Conservation (phyloP, 1,284 basidiomycete genomes). For the Abortiporus biennis region DNA sequence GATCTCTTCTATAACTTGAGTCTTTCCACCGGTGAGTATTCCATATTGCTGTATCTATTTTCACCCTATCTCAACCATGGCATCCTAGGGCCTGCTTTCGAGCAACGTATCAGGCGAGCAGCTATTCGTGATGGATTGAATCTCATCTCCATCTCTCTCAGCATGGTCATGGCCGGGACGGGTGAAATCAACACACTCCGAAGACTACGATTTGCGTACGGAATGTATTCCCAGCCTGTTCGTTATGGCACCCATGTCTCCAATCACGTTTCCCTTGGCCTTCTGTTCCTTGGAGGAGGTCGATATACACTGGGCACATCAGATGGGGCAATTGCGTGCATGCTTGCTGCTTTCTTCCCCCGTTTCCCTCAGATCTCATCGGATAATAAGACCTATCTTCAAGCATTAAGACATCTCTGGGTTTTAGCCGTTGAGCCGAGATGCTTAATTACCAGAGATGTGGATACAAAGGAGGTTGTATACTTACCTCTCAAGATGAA, state of each 20-base stretch:
- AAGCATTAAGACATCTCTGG: constrained; percentile 95
- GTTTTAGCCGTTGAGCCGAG: constrained; percentile 91
- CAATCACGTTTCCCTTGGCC: constrained; percentile 86
- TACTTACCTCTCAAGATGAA: constrained; percentile 89
- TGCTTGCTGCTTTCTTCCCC: constrained; percentile 90
- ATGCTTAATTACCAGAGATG: constrained; percentile 86
- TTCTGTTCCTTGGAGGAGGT: constrained; percentile 93
- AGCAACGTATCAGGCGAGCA: constrained; percentile 79
- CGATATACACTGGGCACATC: constrained; percentile 91
- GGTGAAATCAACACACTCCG: constrained; percentile 90
- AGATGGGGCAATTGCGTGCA: constrained; percentile 84
- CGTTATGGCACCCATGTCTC: constrained; percentile 91
- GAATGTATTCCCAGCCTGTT: constrained; percentile 78
- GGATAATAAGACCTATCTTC: constrained; percentile 90
- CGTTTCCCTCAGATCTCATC: constrained; percentile 73
- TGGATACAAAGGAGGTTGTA: constrained; percentile 85
- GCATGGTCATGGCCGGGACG: constrained; percentile 94
- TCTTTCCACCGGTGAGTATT: constrained; percentile 51
- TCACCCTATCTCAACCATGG: not conserved
- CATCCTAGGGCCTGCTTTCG: constrained; percentile 63
- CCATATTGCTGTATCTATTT: not conserved
- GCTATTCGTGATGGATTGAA: constrained; percentile 88
- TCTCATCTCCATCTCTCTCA: constrained; percentile 78
- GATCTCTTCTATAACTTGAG: constrained; percentile 71
- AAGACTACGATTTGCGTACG: constrained; percentile 86